phyloP scores from a whole-genome alignment of 73 alveolate genomes.

The Uronychia setigera region DNA sequence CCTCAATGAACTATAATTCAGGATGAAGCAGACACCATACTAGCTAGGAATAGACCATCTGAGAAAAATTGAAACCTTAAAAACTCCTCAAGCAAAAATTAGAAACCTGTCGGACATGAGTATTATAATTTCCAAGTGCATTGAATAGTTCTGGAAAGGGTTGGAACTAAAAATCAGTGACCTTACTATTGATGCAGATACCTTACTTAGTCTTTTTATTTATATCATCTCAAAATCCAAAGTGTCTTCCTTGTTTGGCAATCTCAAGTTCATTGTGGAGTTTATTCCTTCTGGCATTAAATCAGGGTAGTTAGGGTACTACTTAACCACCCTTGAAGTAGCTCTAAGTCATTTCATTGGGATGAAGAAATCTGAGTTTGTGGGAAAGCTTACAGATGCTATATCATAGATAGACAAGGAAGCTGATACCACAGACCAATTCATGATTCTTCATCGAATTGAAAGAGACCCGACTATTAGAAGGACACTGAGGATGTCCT shows the following conservation, averaged over 20 bases:
- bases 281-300: background rate
- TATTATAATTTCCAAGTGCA: background rate
- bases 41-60: background rate
- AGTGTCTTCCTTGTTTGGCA: background rate
- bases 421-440: background rate
- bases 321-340: background rate
- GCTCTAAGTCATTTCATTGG: background rate
- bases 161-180: background rate
- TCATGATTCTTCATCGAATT: background rate
- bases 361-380: background rate
- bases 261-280: background rate
- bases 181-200: background rate
- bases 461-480: background rate
- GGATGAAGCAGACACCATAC: background rate
- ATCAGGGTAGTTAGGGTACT: constrained; percentile 1
- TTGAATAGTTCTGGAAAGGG: background rate
- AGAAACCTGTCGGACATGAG: background rate
- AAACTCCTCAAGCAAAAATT: background rate
- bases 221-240: background rate
- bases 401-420: background rate
- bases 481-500: too few relatives aligned
- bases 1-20: background rate
- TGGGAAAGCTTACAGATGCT: background rate
- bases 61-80: background rate
- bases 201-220: background rate